Conservation (phyloP, 2,329 filamentous ascomycete species). For the Samsoniella hepiali region DNA sequence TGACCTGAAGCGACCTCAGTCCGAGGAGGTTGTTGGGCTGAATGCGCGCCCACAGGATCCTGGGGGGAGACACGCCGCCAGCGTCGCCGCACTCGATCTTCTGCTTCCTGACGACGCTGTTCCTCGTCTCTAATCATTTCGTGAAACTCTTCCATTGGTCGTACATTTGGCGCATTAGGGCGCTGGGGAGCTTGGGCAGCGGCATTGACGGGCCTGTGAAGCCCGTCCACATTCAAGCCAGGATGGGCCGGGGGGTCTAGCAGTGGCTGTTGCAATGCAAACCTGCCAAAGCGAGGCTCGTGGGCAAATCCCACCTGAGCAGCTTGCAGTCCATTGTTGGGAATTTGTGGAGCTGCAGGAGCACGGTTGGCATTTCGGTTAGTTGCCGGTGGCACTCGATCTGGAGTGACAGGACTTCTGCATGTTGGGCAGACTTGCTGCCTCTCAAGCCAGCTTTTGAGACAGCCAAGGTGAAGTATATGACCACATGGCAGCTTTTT, state of each 20-base stretch:
- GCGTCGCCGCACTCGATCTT: conserved; percentile 7
- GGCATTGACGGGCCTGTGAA: background rate
- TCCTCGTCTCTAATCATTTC: conserved; percentile 14
- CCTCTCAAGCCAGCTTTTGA: conserved; percentile 94
- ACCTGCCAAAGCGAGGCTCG: conserved; percentile 7
- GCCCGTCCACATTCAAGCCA: conserved; percentile 4
- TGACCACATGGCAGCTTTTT: conserved; percentile 98
- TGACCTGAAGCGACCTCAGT: background rate
- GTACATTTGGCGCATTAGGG: conserved; percentile 3
- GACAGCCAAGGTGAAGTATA: conserved; percentile 88
- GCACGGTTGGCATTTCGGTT: conserved; percentile 25
- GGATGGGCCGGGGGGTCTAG: conserved; percentile 2
- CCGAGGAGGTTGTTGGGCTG: background rate
- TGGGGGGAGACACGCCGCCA: conserved; percentile 4
- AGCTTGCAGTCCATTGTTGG: conserved; percentile 2
- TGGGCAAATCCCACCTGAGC: conserved; percentile 6
- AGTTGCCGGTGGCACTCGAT: conserved; percentile 28
- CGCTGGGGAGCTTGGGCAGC: background rate
- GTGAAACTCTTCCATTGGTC: conserved; percentile 9
- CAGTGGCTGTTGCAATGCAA: background rate
- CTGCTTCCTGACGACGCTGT: conserved; percentile 11
- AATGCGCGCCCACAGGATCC: background rate
- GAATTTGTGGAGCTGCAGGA: conserved; percentile 24
- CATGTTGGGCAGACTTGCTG: conserved; percentile 98
- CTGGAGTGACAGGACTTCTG: conserved; percentile 65